phyloP scores from a whole-genome alignment of 139 green algal species.

The Tetradesmus obliquus region DNA sequence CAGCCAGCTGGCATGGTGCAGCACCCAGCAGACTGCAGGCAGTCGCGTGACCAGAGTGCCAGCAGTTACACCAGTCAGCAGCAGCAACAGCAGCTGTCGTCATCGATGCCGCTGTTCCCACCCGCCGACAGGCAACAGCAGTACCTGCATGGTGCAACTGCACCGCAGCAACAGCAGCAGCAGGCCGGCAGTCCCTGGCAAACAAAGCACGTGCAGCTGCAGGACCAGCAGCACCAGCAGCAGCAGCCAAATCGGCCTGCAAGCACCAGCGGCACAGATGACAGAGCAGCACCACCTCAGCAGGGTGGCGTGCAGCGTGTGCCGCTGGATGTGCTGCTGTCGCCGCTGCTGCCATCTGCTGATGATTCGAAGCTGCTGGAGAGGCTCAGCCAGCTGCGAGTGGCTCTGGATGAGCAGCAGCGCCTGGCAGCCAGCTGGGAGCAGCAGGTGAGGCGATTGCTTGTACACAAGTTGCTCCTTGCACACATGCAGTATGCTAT shows the following conservation, averaged over 20 bases:
- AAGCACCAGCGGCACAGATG: background rate
- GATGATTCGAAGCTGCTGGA: constrained; percentile 33
- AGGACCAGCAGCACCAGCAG: background rate
- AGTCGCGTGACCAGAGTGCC: background rate
- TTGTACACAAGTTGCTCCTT: background rate
- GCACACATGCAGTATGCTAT: background rate
- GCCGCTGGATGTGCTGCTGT: constrained; percentile 37
- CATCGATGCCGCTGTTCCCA: background rate
- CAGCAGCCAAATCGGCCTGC: background rate
- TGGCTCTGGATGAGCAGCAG: constrained; percentile 33
- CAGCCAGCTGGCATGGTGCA: background rate
- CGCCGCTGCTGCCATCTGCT: constrained; percentile 39
- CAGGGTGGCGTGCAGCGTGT: background rate
- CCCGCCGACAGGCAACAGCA: background rate
- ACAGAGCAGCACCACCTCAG: background rate
- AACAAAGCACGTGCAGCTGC: background rate
- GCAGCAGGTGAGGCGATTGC: constrained; percentile 24
- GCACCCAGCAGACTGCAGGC: background rate
- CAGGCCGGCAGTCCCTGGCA: background rate
- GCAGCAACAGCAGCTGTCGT: background rate
- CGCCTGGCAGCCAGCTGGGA: constrained; percentile 2
- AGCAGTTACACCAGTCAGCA: background rate
- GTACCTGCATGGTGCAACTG: background rate
- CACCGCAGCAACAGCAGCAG: background rate
- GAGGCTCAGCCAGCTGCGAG: constrained; percentile 37